Evolutionary conservation across 441 rosid genomes (phyloP), one percentile per base, ranked within the genome.

Genomic region (Populus hybrid): DNA sequence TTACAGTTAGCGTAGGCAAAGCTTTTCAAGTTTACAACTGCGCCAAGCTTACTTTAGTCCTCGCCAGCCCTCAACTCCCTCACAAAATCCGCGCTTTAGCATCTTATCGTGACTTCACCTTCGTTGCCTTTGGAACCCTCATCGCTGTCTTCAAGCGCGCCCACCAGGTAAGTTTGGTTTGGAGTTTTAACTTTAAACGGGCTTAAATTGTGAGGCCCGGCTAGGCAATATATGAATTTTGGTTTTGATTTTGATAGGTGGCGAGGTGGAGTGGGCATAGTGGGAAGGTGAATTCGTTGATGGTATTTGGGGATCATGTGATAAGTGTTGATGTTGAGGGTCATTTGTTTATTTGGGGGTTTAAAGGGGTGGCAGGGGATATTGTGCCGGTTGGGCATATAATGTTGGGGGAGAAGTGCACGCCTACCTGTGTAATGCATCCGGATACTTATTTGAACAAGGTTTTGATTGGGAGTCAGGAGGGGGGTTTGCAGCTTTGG

Each of bases 361-460:
- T 90, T 77, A 94, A 94, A 89, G 93, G 90, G 79, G 81, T 90
- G 59, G 90, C 87, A 73, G 84, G 86, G 66, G 85, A 88, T 85
- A 85, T 78, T 81, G 83, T 86, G 67, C 98, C 97, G 2, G 12
- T 85, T 82, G 97, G 91, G 24, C 92, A 88, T 75, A 83, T 93
- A 67, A 64, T 85, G 77, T 82, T 94, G 46, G 85, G 83, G 75
- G 84, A 81, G 57, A 84, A 82, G 24, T 94, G 90, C 81, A 90
- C 84, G 70, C 97, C 99, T 23, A 86, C 88, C 23, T 91, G 93
- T 83, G 82, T 95, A 77, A 87, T 91, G 87, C 99, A 95, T 74
- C 98, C 99, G 6, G 98, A 95, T 77, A 96, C 99, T 74, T 93
- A 96, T 82, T 72, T 96, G 32, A 96, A 96, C 84, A 94, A 94